Percentiles rank a stretch among this genome's conserved stretches.
These are phyloP conservation scores for Alternaria triticimaculans DNA, from an alignment of 2,329 filamentous ascomycete genomes.

Conservation along the genomic window DNA sequence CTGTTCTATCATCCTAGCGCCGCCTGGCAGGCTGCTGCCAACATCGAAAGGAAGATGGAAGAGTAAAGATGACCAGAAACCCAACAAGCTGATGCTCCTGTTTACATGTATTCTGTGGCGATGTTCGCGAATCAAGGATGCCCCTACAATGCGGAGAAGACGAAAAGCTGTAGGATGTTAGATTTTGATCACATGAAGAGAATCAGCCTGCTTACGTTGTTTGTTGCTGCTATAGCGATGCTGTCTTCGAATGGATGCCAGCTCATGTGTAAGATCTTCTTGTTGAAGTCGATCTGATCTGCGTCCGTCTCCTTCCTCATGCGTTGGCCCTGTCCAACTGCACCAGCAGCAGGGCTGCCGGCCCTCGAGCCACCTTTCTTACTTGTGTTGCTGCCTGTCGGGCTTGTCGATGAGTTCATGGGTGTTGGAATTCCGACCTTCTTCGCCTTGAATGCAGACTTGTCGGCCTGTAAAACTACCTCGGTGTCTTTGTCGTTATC, in stretches of 20 bases:
- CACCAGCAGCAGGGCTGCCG: slow-evolving; percentile 79
- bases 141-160: slow-evolving; percentile 61
- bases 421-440: slow-evolving; percentile 98
- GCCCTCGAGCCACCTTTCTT: slow-evolving; percentile 92
- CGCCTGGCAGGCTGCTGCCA: slow-evolving; percentile 32
- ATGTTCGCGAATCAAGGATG: slow-evolving; percentile 29
- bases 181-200: not conserved
- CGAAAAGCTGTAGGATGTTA: slow-evolving; percentile 57
- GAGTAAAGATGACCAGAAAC: slow-evolving; percentile 39
- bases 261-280: slow-evolving; percentile 99
- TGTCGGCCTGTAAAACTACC: slow-evolving; percentile 96
- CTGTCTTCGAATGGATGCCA: slow-evolving; percentile 99
- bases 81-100: slow-evolving; percentile 36
- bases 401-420: slow-evolving; percentile 83
- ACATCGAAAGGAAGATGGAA: slow-evolving; percentile 38
- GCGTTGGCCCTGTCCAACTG: slow-evolving; percentile 78
- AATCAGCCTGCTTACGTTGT: slow-evolving; percentile 77
- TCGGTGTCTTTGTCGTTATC: slow-evolving; percentile 96
- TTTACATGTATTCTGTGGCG: slow-evolving; percentile 31
- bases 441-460: slow-evolving; percentile 99
- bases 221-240: slow-evolving; percentile 98
- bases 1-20: slow-evolving; percentile 42
- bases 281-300: slow-evolving; percentile 99
- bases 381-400: slow-evolving; percentile 69
- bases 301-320: slow-evolving; percentile 99